phyloP scores from a whole-genome alignment of 352 stramenopile species.

The Phytophthora capsici region DNA sequence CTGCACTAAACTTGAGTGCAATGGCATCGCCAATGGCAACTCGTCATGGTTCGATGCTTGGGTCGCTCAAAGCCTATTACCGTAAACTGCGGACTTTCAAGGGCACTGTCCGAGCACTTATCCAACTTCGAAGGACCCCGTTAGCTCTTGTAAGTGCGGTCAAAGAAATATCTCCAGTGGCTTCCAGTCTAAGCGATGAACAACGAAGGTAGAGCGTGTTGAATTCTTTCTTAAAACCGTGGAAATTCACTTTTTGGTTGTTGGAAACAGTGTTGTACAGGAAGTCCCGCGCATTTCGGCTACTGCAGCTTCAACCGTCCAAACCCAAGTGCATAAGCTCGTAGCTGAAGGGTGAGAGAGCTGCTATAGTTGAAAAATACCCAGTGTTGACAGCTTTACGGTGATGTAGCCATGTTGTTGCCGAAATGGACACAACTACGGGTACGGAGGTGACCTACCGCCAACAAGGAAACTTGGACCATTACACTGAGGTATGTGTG shows the following conservation, averaged over 20 bases:
- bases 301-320: constrained; percentile 44
- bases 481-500: constrained; percentile 67
- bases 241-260: neutral
- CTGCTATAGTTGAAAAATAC: neutral
- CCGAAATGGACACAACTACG: constrained; percentile 39
- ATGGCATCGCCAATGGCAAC: neutral
- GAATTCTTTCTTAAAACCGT: too few relatives aligned
- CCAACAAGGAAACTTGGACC: constrained; percentile 74
- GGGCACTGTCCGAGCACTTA: constrained; percentile 68
- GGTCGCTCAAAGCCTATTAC: constrained; percentile 72
- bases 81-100: constrained; percentile 76
- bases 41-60: constrained; percentile 48
- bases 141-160: constrained; percentile 3
- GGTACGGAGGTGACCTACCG: constrained; percentile 57
- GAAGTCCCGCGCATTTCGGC: constrained; percentile 49
- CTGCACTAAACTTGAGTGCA: constrained; percentile 35
- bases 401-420: constrained; percentile 57
- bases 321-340: constrained; percentile 69
- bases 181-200: constrained; percentile 9
- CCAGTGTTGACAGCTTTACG: too few relatives aligned
- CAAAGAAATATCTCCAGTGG: neutral
- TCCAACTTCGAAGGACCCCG: constrained; percentile 54
- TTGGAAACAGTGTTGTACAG: constrained; percentile 14
- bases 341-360: constrained; percentile 57
- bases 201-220: constrained; percentile 29